A percentile compares a stretch with the other conserved stretches of the same genome.
phyloP scores from a whole-genome alignment of 2,329 filamentous ascomycete genomes.

The Penicillium digitatum region DNA sequence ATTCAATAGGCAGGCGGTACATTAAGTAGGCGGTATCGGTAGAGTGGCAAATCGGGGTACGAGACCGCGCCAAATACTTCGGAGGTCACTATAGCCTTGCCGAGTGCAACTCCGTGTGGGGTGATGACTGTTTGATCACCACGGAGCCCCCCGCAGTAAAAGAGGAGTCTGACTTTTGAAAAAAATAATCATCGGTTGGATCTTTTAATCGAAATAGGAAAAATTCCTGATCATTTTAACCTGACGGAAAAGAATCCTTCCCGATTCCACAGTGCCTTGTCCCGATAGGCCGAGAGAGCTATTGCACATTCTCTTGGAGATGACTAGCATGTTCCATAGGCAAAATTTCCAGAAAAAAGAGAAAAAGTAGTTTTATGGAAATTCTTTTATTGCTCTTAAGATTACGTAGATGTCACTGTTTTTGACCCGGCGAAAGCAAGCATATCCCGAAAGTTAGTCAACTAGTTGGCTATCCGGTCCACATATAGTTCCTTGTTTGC shows the following conservation, averaged over 20 bases:
- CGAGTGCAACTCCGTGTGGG: constrained; percentile 2
- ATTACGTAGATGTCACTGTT: no score
- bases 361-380: not conserved
- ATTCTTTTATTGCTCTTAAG: not conserved
- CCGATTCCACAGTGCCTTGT: not conserved
- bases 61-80: no score
- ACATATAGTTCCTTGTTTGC: not conserved
- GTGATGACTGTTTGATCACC: constrained; percentile 8
- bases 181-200: not conserved
- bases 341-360: not conserved
- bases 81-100: no score
- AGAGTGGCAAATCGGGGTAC: no score
- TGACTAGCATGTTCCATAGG: not conserved
- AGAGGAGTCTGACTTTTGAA: not conserved
- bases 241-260: not conserved
- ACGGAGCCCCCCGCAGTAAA: not conserved
- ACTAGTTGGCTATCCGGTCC: no score
- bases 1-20: no score
- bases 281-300: not conserved
- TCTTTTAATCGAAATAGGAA: not conserved
- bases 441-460: not conserved
- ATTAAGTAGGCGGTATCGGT: no score
- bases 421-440: not conserved
- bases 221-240: not conserved
- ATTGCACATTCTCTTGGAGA: not conserved